phyloP scores from a whole-genome alignment of 148 eudicot species.

The Gaultheria prostrata region DNA sequence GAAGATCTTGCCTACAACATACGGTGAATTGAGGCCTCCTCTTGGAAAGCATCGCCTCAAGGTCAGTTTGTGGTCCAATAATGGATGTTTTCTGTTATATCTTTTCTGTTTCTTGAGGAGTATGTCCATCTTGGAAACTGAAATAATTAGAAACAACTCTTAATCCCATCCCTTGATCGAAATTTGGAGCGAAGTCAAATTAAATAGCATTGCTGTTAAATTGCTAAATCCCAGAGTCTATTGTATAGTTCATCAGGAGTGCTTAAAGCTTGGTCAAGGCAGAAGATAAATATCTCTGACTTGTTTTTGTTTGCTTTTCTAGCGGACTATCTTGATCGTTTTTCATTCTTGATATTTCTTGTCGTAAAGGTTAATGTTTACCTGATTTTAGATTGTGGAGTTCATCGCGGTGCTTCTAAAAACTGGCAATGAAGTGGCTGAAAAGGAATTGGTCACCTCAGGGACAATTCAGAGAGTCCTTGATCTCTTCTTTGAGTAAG shows the following conservation, averaged over 20 bases:
- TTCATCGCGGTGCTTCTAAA: slow-evolving; percentile 86
- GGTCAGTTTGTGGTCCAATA: slow-evolving; percentile 36
- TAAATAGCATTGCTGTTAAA: neutral
- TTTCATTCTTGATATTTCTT: neutral
- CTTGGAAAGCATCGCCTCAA: slow-evolving; percentile 94
- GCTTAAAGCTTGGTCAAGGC: neutral
- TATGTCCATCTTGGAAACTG: neutral
- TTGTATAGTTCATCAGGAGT: neutral
- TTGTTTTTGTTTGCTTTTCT: slow-evolving; percentile 7
- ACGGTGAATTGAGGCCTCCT: slow-evolving; percentile 91
- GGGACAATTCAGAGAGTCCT: slow-evolving; percentile 73
- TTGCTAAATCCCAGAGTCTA: neutral
- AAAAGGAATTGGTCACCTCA: slow-evolving; percentile 76
- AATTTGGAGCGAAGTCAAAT: neutral
- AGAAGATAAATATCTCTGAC: neutral
- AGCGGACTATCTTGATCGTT: neutral
- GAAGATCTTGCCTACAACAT: slow-evolving; percentile 81
- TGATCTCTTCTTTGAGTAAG: slow-evolving; percentile 95
- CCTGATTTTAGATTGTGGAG: slow-evolving; percentile 70
- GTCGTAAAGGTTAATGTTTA: neutral
- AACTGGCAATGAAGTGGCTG: slow-evolving; percentile 81
- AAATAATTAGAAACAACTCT: neutral
- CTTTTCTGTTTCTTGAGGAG: neutral
- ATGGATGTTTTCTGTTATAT: neutral
- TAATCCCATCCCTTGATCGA: neutral